Base-by-base conservation (phyloP, 202 grass and related monocot species). In the Zizania palustris region DNA sequence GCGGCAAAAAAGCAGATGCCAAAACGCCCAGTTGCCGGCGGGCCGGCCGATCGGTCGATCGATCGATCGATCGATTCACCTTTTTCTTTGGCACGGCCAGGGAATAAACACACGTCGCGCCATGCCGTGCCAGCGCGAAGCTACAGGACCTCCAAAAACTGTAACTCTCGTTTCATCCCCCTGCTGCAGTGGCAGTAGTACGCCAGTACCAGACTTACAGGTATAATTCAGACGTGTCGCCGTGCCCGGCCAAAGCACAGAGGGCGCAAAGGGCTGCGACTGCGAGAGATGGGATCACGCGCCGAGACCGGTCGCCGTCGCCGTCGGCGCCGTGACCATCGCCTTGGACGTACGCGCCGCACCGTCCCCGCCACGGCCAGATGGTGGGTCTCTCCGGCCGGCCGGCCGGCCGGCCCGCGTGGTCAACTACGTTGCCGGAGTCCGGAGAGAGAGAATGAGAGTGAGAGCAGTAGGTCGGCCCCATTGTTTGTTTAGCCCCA, bases 271-370 rank as follows among this genome's bases (percentile, higher is more conserved):
- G n/a, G n/a, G n/a, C n/a, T n/a, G n/a, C n/a, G n/a, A n/a, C n/a
- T n/a, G n/a, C n/a, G n/a, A n/a, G n/a, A n/a, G 80, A 87, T 87
- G 45, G 80, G 80, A 87, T 87, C 80, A 45, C 69, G 69, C 62
- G 73, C 53, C 67, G 79, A 57, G 75, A 83, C 85, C 59, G 50
- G 75, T 79, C 74, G 45, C 16, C 69, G 67, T 67, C 73, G 78
- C 12, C 55, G 77, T 9, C 42, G 49, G 69, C 42, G 41, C 3
- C 74, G 13, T 60, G 7, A 50, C 57, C 36, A 5, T 39, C 37
- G 78, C 22, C 28, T 74, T 87, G 80, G 74, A 83, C 63, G 85
- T 69, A 83, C 63, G 69, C 39, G 63, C 83, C 54, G 69, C 39
- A 56, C 83, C 75, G 80, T 70, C 80, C 74, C 36, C 18, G 80